phyloP scores from a whole-genome alignment of 148 eudicot genomes.

The Suaeda aralocaspica region DNA sequence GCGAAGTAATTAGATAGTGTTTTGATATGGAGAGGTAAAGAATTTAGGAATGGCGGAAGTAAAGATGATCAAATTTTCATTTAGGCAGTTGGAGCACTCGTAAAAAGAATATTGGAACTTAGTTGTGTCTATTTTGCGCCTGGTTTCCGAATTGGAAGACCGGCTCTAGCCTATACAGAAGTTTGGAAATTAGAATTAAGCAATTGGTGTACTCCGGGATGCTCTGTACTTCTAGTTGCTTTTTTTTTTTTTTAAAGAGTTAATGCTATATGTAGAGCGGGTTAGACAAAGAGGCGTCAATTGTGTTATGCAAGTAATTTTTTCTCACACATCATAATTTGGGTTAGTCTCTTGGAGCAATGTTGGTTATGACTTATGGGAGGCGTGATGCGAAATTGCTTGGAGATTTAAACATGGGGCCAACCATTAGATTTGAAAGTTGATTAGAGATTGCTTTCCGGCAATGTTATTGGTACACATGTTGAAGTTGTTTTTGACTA shows the following conservation, averaged over 20 bases:
- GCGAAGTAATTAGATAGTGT: not conserved
- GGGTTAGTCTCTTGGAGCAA: not conserved
- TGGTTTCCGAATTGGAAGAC: too few species aligned
- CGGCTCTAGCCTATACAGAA: too few species aligned
- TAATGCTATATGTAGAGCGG: not conserved
- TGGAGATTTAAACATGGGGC: not conserved
- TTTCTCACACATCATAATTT: too few species aligned
- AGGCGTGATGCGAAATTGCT: not conserved
- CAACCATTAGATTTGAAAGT: not conserved
- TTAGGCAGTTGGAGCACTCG: too few species aligned
- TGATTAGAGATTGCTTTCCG: not conserved
- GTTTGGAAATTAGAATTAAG: too few species aligned
- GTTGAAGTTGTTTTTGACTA: too few species aligned
- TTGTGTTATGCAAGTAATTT: not conserved
- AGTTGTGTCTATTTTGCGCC: too few species aligned
- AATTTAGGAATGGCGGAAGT: too few species aligned
- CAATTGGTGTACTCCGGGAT: too few species aligned
- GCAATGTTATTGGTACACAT: not conserved
- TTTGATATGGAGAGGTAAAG: not conserved
- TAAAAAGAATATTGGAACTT: not conserved
- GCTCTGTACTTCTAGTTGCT: not conserved
- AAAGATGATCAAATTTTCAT: too few species aligned
- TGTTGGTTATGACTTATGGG: not conserved
- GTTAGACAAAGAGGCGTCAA: not conserved
- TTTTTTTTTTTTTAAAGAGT: too few species aligned